phyloP scores from a whole-genome alignment of 225 moss, liverwort and hornwort genomes.

The Marchantia paleacea region DNA sequence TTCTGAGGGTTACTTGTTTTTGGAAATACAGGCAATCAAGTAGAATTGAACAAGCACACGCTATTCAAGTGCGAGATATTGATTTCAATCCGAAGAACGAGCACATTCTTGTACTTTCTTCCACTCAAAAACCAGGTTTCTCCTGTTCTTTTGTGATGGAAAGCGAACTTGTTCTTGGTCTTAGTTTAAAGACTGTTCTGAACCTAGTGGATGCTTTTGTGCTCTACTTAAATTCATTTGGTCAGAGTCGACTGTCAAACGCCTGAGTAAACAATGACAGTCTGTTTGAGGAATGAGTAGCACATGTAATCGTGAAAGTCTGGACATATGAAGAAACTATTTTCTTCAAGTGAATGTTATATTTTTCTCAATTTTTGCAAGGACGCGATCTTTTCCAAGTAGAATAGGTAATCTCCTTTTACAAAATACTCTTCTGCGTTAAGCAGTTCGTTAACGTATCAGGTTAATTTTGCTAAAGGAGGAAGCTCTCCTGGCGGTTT shows the following conservation, averaged over 20 bases:
- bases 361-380: no score
- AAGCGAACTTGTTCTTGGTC: not conserved
- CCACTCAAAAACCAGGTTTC: not conserved
- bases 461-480: not conserved
- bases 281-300: not conserved
- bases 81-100: slow-evolving; percentile 84
- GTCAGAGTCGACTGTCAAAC: no score
- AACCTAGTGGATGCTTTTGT: no score
- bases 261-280: no score
- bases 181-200: not conserved
- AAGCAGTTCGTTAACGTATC: not conserved
- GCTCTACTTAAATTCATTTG: no score
- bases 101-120: slow-evolving; percentile 55
- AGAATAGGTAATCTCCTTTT: no score
- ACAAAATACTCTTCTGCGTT: no score
- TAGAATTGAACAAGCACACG: slow-evolving; percentile 80
- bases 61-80: slow-evolving; percentile 73
- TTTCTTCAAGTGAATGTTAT: no score
- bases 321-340: not conserved
- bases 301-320: not conserved
- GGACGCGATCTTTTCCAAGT: no score
- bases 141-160: not conserved
- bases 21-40: slow-evolving; percentile 55
- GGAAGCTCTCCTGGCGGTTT: not conserved
- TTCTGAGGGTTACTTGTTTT: not conserved